These are phyloP conservation scores for Furcasterigmium sp. DNA, from an alignment of 2,329 filamentous ascomycete genomes.

Conservation along the genomic window DNA sequence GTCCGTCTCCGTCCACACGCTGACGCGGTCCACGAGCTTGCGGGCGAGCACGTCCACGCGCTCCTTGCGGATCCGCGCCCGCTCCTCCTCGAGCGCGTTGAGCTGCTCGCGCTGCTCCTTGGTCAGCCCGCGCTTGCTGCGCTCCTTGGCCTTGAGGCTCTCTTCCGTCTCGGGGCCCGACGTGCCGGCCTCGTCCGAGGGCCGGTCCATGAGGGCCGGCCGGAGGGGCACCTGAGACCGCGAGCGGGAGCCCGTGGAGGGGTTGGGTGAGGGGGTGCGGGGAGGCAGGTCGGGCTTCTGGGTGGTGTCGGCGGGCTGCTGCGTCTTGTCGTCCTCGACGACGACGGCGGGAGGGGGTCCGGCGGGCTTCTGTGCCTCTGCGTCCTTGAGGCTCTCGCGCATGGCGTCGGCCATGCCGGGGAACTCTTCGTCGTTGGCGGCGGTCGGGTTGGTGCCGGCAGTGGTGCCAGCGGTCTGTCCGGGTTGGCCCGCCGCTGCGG, in stretches of 20 bases:
- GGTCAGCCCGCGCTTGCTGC: slow-evolving; percentile 80
- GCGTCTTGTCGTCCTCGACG: slow-evolving; percentile 30
- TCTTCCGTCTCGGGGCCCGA: slow-evolving; percentile 64
- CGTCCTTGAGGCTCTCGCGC: slow-evolving; percentile 46
- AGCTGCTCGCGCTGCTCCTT: slow-evolving; percentile 94
- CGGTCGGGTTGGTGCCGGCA: too few species aligned
- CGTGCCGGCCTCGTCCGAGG: slow-evolving; percentile 67
- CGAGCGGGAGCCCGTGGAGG: slow-evolving; percentile 29
- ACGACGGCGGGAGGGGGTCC: slow-evolving; percentile 31
- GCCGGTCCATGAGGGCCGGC: slow-evolving; percentile 79
- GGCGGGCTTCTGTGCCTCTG: slow-evolving; percentile 22
- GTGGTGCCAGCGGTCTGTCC: slow-evolving; percentile 31
- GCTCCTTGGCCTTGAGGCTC: slow-evolving; percentile 47
- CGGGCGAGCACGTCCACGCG: slow-evolving; percentile 77
- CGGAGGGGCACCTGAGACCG: slow-evolving; percentile 64
- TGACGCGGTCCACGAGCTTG: slow-evolving; percentile 86
- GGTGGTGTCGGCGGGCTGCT: slow-evolving; percentile 11
- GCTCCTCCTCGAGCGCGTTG: slow-evolving; percentile 81
- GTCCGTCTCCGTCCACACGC: slow-evolving; percentile 96
- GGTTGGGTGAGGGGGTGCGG: slow-evolving; percentile 30
- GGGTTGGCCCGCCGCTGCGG: slow-evolving; percentile 43
- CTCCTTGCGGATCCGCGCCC: slow-evolving; percentile 78
- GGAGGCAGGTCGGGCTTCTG: slow-evolving; percentile 19
- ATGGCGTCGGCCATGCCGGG: slow-evolving; percentile 53
- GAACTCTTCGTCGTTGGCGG: slow-evolving; percentile 39